Base-by-base conservation (phyloP, 352 stramenopile species). In the Peronospora farinosa region DNA sequence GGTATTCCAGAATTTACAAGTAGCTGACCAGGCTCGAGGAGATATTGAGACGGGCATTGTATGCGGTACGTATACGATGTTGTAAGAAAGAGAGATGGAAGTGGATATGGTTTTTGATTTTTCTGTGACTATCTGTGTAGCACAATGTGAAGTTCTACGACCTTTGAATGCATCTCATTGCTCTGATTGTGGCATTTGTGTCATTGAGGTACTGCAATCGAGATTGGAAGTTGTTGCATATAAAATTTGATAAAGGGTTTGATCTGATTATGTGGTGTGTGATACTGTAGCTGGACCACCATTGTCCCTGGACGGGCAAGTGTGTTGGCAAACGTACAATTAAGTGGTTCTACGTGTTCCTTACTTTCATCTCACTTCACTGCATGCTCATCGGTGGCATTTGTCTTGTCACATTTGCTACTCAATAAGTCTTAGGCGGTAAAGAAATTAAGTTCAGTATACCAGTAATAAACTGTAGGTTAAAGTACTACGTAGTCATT, bases 281-380 rank as follows among this genome's bases (percentile, higher is more conserved):
- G 7, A 38, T 57, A 23, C 31, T 53, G 7, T 15, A 92, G 79
- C 64, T 96, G 54, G 88, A 96, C 54, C 88, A 96, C 62, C 88
- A 96, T 54, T 96, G 88, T 53, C 88, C 88, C 17, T 96, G 87
- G 84, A 96, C 88, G 10, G 84, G 86, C 54, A 95, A 96, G 60
- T 96, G 86, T 64, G 80, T 96, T 16, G 86, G 84, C 45, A 70
- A 86, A 54, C 65, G 78, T 54, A 96, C 78, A 21, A 64, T 95
- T 25, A 67, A 69, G 33, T 84, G 63, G 67, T 95, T 95, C 51
- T 90, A 93, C 65, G 67, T 73, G 13, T 95, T 92, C 54, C 56
- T 92, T 15, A 66, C 56, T 15, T 67, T 60, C 54, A 79, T 92
- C 62, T 76, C 71, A 23, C 39, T 86, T 16, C 79, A 91, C 48